Evolutionary conservation across 805 yeast species (phyloP), one percentile per base, ranked within the genome.

Genomic region (Candida rishiriensis): DNA sequence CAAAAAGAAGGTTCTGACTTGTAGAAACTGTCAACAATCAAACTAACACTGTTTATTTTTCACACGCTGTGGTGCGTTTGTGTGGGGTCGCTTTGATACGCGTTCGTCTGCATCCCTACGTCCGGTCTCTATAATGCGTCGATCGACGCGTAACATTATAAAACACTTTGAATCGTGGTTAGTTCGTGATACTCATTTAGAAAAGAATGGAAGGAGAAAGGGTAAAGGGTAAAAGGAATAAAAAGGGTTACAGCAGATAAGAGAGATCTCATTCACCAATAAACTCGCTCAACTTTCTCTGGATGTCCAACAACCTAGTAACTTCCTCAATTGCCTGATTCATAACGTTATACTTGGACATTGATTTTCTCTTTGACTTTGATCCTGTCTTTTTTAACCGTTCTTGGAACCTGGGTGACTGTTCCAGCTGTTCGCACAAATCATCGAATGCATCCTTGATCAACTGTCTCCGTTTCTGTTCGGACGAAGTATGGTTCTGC

Each of bases 401-500:
- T n/a, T 45, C 46, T 13, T 32, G 36, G 29, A 48, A 48, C 11
- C 42, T 36, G 7, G 52, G 47, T 29, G 57, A 38, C 41, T 40
- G 13, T n/a, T 44, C 50, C 3, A 62, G 58, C 15, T 61, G 55
- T 17, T 49, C 53, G 38, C 65, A 60, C 15, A 69, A 54, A 13
- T 60, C 51, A 38, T 69, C 71, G 46, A 65, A 69, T 3, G 73
- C 66, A 13, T 50, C 53, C 43, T 66, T 66, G 41, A 70, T 69
- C 39, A 61, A 51, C 18, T 59, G 56, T 38, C 73, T 57, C 32
- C 73, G 54, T 47, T 60, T 63, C 52, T 69, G 71, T 53, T 69
- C 73, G 33, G 68, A 63, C n/a, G 66, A 55, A 5, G 70, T 64
- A 49, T 69, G 73, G 44, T 68, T 62, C 28, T 54, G 44, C 39